Conservation (phyloP, 2,329 filamentous ascomycete species). For the Clarireedia sp. region DNA sequence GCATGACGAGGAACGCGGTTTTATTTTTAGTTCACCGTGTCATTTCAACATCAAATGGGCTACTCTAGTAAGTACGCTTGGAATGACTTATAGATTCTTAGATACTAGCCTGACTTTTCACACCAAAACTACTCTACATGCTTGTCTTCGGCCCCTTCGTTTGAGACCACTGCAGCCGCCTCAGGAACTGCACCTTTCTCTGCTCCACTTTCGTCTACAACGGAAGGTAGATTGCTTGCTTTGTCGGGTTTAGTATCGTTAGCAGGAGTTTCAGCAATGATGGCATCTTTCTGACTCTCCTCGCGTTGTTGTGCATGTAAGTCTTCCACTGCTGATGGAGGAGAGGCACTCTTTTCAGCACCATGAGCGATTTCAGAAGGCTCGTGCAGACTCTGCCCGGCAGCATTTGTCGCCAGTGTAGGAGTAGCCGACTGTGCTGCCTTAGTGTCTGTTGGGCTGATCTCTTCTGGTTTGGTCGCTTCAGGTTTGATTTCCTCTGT, state of each 20-base stretch:
- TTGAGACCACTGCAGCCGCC: slow-evolving; percentile 17
- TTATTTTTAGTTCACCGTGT: no score
- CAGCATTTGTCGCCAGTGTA: slow-evolving; percentile 22
- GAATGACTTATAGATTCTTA: no score
- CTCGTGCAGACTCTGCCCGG: slow-evolving; percentile 19
- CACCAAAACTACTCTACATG: slow-evolving; percentile 17
- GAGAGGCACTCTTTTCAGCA: slow-evolving; percentile 10
- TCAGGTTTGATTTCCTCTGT: not conserved
- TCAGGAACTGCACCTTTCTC: slow-evolving; percentile 6
- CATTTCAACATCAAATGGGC: no score
- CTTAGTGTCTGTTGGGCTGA: slow-evolving; percentile 8
- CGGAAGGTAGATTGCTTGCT: slow-evolving; percentile 13
- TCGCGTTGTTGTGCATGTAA: slow-evolving; percentile 12
- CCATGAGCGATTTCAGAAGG: slow-evolving; percentile 13
- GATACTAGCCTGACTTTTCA: not conserved
- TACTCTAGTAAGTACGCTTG: no score
- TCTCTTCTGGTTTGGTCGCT: slow-evolving; percentile 9
- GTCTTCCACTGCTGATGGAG: slow-evolving; percentile 14
- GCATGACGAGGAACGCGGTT: no score
- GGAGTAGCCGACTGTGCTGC: slow-evolving; percentile 17
- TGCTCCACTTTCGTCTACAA: slow-evolving; percentile 4
- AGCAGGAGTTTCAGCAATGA: slow-evolving; percentile 5
- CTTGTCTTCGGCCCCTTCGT: slow-evolving; percentile 5
- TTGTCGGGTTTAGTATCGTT: slow-evolving; percentile 14
- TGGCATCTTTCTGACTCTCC: slow-evolving; percentile 12